Conservation (phyloP, 352 stramenopile genomes). For the Aphanomyces astaci region DNA sequence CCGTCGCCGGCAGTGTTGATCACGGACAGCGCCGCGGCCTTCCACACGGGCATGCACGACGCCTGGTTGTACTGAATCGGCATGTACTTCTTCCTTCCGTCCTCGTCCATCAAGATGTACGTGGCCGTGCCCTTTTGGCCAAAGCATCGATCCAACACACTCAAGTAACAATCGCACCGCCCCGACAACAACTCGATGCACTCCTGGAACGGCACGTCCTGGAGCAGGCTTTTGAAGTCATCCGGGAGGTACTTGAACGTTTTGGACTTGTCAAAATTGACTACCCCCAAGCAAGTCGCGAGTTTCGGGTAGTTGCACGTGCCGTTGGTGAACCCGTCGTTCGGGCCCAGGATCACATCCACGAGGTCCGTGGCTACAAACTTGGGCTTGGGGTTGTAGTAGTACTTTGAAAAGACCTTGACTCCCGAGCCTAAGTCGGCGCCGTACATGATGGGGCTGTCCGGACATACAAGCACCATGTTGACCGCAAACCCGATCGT, state of each 20-base stretch:
- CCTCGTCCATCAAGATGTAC: constrained; percentile 28
- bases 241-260: constrained; percentile 10
- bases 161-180: constrained; percentile 17
- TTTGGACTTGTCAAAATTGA: constrained; percentile 21
- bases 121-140: constrained; percentile 25
- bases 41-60: constrained; percentile 20
- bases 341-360: background rate
- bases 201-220: constrained; percentile 9
- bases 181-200: constrained; percentile 18
- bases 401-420: constrained; percentile 7
- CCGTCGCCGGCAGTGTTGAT: constrained; percentile 7
- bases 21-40: constrained; percentile 1
- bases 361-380: background rate
- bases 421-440: background rate
- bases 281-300: constrained; percentile 49
- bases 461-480: constrained; percentile 27
- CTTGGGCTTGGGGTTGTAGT: constrained; percentile 16
- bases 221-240: constrained; percentile 5
- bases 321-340: constrained; percentile 28
- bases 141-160: constrained; percentile 20
- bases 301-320: constrained; percentile 58
- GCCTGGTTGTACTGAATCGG: constrained; percentile 11
- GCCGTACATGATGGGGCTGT: constrained; percentile 27
- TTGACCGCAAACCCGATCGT: constrained; percentile 27
- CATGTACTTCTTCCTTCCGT: constrained; percentile 31